Evolutionary conservation across 2,329 filamentous ascomycete genomes (phyloP), one percentile per base, ranked within the genome.

Genomic region (Phialemonium atrogriseum): DNA sequence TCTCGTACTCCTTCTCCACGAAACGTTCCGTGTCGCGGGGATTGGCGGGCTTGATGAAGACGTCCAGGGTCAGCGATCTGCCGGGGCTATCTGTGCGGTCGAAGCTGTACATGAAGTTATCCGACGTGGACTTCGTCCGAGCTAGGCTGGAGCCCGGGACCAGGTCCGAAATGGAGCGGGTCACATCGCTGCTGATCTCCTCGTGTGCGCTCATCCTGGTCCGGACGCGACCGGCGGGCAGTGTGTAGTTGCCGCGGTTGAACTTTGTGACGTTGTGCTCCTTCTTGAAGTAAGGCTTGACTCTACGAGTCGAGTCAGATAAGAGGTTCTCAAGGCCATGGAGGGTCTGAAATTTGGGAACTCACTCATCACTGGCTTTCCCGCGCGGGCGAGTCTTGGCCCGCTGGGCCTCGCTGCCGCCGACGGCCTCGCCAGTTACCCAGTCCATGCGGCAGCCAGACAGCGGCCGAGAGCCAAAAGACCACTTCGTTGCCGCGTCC

Each of bases 1-100:
- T 56, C 48, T 65, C 62, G 41, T 66, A 68, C 47, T 68, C 64
- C 42, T 60, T 59, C 50, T 64, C 59, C 24, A 66, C 55, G 30
- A 66, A 48, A 41, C 55, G 58, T 46, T 66, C 63, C 19, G 59
- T 67, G 30, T 56, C 60, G 3, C 51, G 46, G 3, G 45, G 54
- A 40, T 32, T 51, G 34, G 47, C 55, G 45, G 36, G 47, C 48
- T 54, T 57, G 44, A 55, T 45, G 24, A 55, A 54, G 24, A 43
- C 41, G 33, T 52, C 54, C 2, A 68, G 56, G 8, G 60, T 54
- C 30, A 65, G 38, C 3, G 59, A 52, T 34, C 47, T 48, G 25
- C 54, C 54, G 0, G 63, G 62, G 5, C 54, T 56, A 27, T 60
- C 55, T 12, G 40, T 33, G 29, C 49, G 47, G 45, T 68, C 63